A percentile compares a stretch with the other conserved stretches of the same genome.
Conservation (phyloP, 2,329 filamentous ascomycete species). For the Fusarium sp. region DNA sequence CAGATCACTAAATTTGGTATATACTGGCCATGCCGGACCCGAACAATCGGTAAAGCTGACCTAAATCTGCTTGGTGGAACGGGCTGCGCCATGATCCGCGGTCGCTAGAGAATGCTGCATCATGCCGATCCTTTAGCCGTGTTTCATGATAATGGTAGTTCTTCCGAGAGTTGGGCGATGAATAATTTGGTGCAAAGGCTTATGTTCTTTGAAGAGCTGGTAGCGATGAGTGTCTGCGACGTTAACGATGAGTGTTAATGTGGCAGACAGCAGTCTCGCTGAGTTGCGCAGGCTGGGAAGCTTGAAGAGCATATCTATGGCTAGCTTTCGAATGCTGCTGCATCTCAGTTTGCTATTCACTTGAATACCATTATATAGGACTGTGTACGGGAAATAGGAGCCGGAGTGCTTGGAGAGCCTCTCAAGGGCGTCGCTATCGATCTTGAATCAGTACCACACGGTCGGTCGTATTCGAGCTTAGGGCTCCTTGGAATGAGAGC, state of each 20-base stretch:
- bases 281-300: neutral
- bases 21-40: neutral
- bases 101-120: neutral
- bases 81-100: neutral
- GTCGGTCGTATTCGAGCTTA: neutral
- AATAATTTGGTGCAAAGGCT: accelerated
- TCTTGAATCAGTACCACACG: neutral
- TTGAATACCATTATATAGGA: accelerated
- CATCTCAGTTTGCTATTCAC: accelerated
- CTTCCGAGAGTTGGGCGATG: neutral
- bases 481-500: neutral
- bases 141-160: neutral
- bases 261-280: neutral
- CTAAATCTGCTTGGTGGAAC: neutral
- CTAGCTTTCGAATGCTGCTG: accelerated
- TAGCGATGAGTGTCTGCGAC: neutral
- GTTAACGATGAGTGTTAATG: too few relatives aligned
- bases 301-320: neutral
- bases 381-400: neutral
- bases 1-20: neutral
- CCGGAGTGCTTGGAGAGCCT: neutral
- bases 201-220: accelerated
- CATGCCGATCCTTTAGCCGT: neutral
- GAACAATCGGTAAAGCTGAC: neutral
- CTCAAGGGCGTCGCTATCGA: neutral